phyloP scores from a whole-genome alignment of 164 flowering plant species.

The Pachysandra terminalis region DNA sequence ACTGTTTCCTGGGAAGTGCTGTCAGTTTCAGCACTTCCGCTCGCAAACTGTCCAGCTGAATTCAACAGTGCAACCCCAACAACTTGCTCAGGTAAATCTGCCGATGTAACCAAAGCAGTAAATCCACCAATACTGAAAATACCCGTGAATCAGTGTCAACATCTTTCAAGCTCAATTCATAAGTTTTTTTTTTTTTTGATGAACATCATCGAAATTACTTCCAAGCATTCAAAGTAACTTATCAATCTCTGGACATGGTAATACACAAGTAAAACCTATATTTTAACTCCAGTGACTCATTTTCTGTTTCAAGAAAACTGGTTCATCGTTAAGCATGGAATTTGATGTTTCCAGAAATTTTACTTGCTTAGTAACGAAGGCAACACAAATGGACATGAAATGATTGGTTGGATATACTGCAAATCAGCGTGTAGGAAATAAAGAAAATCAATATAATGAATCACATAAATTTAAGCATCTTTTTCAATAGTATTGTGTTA shows the following conservation, averaged over 20 bases:
- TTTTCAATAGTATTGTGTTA: no score
- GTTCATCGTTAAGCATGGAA: no score
- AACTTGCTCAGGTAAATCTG: conserved; percentile 65
- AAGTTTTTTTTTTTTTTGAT: no score
- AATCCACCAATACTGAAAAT: conserved; percentile 92
- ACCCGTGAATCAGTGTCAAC: conserved; percentile 5
- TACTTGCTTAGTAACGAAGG: no score
- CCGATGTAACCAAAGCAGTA: conserved; percentile 80
- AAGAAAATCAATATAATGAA: no score
- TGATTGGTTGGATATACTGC: no score
- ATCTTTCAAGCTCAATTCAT: neutral
- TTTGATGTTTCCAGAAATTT: no score
- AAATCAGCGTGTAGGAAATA: no score
- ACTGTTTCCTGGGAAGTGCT: conserved; percentile 38
- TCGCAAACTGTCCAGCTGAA: conserved; percentile 91
- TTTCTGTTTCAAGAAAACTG: no score
- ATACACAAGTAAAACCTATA: neutral
- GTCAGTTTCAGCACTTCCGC: conserved; percentile 28
- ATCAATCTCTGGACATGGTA: neutral
- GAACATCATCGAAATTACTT: neutral
- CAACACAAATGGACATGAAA: no score
- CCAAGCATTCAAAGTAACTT: neutral
- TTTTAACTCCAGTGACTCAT: neutral
- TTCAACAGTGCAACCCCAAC: conserved; percentile 75
- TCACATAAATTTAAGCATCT: no score